phyloP scores from a whole-genome alignment of 805 yeast species.

The Yarrowia sp. region DNA sequence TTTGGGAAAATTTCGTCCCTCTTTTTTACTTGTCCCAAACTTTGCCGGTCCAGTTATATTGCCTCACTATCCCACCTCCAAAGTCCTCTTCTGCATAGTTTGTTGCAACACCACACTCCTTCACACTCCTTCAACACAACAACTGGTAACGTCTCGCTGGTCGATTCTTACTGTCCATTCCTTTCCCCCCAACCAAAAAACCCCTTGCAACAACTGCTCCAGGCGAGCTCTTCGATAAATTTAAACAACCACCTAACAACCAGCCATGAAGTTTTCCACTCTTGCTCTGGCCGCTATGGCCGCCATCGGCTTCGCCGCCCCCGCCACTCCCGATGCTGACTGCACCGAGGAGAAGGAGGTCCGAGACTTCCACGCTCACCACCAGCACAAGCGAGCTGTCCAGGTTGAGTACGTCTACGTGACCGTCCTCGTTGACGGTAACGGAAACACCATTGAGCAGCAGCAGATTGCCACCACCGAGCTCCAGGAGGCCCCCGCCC shows the following conservation, averaged over 20 bases:
- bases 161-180: slow-evolving; percentile 26
- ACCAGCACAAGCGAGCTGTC: slow-evolving; percentile 52
- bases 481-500: slow-evolving; percentile 31
- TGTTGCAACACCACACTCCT: slow-evolving; percentile 24
- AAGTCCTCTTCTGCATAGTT: slow-evolving; percentile 7
- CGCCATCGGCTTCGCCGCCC: slow-evolving; percentile 44
- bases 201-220: slow-evolving; percentile 21
- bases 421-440: slow-evolving; percentile 45
- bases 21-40: slow-evolving; percentile 23
- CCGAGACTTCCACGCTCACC: slow-evolving; percentile 42
- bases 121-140: slow-evolving; percentile 26
- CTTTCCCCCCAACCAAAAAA: not conserved
- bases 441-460: slow-evolving; percentile 40
- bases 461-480: slow-evolving; percentile 39
- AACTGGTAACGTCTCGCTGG: slow-evolving; percentile 26
- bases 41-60: slow-evolving; percentile 19
- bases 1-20: slow-evolving; percentile 5
- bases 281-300: slow-evolving; percentile 36
- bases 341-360: slow-evolving; percentile 28
- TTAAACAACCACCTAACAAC: slow-evolving; percentile 7
- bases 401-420: slow-evolving; percentile 49
- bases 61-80: slow-evolving; percentile 25
- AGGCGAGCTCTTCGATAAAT: slow-evolving; percentile 18
- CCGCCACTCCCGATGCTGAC: slow-evolving; percentile 34
- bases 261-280: slow-evolving; percentile 25